Evolutionary conservation across 2,329 filamentous ascomycete species (phyloP), one percentile per base, ranked within the genome.

Genomic region (Penicillium sp.): DNA sequence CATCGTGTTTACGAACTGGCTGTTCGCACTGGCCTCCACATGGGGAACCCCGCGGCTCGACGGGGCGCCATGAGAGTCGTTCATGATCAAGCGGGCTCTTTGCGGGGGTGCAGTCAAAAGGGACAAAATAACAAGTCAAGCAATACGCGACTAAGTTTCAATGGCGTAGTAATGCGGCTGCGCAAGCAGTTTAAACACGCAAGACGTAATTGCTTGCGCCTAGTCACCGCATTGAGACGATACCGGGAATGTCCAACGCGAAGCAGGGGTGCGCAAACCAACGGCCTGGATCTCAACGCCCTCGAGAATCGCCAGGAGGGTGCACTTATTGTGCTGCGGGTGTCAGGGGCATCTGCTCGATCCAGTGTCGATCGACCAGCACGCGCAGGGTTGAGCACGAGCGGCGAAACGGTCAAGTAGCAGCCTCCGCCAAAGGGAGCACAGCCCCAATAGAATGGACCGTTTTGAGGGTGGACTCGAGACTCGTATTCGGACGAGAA

Each of bases 361-460:
- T 54, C 46, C 42, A 59, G 59, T 57, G 59, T 55, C 59, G 57
- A 62, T 59, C 60, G 54, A 56, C 53, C 50, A 58, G 53, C 46
- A 58, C 57, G 57, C 61, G 61, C 57, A 58, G 44, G 53, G 47
- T 58, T 58, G 51, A 58, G 50, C 60, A 60, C 60, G 56, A 62
- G 57, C 53, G 57, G 50, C 43, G 55, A 56, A 62, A 53, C 46
- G 46, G 50, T 41, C 35, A 41, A 57, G 44, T 51, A 24, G 50
- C 31, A 48, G 53, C 33, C 36, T 43, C 53, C 40, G 30, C 40
- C 3, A 28, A 40, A 46, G 36, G 27, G 16, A 49, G 31, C 24
- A 38, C 16, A 44, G 28, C 45, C 33, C 28, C 39, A 27, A 44
- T 28, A 41, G 28, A 47, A 33, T 38, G 27, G 7, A 35, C 33